Percentiles rank a stretch among this genome's conserved stretches.
These are phyloP conservation scores for Mortierella sp. DNA, from an alignment of 371 early-diverging fungal genomes.

Conservation along the genomic window DNA sequence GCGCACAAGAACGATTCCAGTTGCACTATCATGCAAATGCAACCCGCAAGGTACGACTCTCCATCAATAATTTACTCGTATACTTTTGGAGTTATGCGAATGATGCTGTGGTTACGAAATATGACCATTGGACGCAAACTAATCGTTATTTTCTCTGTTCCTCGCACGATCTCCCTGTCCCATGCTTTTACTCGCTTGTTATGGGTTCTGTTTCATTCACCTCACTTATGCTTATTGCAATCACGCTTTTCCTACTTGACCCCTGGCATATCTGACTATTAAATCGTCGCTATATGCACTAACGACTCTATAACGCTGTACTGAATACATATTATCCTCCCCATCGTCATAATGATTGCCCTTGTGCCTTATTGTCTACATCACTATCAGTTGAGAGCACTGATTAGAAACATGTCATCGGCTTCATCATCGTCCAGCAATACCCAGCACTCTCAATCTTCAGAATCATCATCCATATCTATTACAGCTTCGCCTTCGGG, in stretches of 20 bases:
- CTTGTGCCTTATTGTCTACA: neutral
- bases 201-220: neutral
- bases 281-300: neutral
- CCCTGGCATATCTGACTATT: neutral
- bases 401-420: slow-evolving; percentile 38
- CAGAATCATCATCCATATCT: slow-evolving; percentile 7
- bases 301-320: neutral
- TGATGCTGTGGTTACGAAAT: neutral
- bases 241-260: neutral
- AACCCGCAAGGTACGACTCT: slow-evolving; percentile 34
- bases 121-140: neutral
- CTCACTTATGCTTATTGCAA: neutral
- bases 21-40: slow-evolving; percentile 31
- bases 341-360: slow-evolving; percentile 4
- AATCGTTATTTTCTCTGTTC: neutral
- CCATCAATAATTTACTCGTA: neutral
- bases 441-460: slow-evolving; percentile 4
- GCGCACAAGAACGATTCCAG: slow-evolving; percentile 37
- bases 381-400: slow-evolving; percentile 18
- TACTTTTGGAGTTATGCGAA: neutral
- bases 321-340: neutral
- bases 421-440: slow-evolving; percentile 25
- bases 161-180: neutral
- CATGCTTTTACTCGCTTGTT: neutral
- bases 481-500: neutral